Evolutionary conservation across 2,329 filamentous ascomycete species (phyloP).

Genomic region (Polychaeton citri): DNA sequence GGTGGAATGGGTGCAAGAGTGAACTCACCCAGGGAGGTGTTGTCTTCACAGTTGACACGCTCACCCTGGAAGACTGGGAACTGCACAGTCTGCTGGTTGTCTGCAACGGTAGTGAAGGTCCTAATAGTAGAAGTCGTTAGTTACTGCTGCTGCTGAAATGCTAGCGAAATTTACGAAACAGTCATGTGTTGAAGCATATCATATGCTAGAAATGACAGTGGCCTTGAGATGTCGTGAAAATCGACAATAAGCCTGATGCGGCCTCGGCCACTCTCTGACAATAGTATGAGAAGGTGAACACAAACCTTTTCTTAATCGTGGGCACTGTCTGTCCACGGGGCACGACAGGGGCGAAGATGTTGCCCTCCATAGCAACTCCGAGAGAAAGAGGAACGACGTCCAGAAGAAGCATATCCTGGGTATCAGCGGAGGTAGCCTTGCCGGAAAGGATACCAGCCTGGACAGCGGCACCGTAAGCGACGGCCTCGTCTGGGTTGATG

Average conservation of each 20-base stretch:
- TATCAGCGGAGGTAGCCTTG: slow-evolving; percentile 92
- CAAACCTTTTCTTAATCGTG: slow-evolving; percentile 66
- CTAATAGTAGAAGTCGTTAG: no score
- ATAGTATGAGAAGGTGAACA: slow-evolving; percentile 67
- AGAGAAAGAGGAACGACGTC: slow-evolving; percentile 94
- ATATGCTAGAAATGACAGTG: no score
- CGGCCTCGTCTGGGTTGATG: slow-evolving; percentile 99
- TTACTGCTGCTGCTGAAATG: no score
- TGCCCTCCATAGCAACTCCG: slow-evolving; percentile 98
- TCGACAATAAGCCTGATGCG: no score
- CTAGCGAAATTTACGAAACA: no score
- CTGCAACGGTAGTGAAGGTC: slow-evolving; percentile 76
- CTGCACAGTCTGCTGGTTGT: slow-evolving; percentile 65
- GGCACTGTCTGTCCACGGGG: slow-evolving; percentile 39
- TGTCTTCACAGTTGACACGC: slow-evolving; percentile 95
- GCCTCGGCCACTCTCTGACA: slow-evolving; percentile 72
- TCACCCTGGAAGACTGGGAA: slow-evolving; percentile 86
- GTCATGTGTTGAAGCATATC: no score
- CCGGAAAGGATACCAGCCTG: slow-evolving; percentile 98
- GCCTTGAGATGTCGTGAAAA: no score
- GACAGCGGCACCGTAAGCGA: slow-evolving; percentile 96
- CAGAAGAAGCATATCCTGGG: slow-evolving; percentile 83
- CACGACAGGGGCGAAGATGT: slow-evolving; percentile 94
- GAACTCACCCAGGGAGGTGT: slow-evolving; percentile 95
- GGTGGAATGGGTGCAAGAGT: slow-evolving; percentile 68